A percentile compares a stretch with the other conserved stretches of the same genome.
Conservation (phyloP, 2,329 filamentous ascomycete genomes). For the Aspergillus luchuensis region DNA sequence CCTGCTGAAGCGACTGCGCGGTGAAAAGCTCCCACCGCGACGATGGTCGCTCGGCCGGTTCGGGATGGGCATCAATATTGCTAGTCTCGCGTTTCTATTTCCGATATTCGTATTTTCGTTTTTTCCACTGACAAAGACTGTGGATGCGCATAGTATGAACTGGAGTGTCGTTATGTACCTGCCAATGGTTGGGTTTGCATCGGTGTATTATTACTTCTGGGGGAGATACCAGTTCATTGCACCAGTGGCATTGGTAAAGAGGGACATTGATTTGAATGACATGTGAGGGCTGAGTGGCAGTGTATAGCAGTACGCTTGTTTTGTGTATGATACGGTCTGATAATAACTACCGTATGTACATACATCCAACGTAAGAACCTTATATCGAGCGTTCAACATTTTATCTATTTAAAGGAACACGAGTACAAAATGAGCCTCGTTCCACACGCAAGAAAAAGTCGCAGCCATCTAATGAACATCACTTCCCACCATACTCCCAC, state of each 20-base stretch:
- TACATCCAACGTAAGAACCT: too few relatives aligned
- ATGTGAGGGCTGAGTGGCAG: not conserved
- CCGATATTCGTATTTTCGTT: conserved; percentile 49
- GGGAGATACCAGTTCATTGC: conserved; percentile 47
- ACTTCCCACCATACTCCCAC: not conserved
- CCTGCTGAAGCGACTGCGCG: conserved; percentile 46
- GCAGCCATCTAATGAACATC: too few relatives aligned
- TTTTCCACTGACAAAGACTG: conserved; percentile 43
- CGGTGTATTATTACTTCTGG: conserved; percentile 45
- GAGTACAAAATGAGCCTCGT: too few relatives aligned
- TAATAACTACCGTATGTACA: too few relatives aligned
- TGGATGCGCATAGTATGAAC: conserved; percentile 47
- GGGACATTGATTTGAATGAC: conserved; percentile 18
- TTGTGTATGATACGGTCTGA: not conserved
- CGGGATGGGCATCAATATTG: conserved; percentile 48
- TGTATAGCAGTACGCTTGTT: too few relatives aligned
- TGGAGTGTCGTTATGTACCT: conserved; percentile 52
- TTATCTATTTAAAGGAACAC: too few relatives aligned
- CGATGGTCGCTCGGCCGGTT: conserved; percentile 51
- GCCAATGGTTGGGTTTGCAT: conserved; percentile 46
- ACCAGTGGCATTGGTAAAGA: conserved; percentile 40
- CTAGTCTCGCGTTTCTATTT: conserved; percentile 43
- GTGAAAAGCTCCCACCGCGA: conserved; percentile 46
- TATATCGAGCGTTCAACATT: too few relatives aligned
- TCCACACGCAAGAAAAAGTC: too few relatives aligned